Evolutionary conservation across 345 rosid genomes (phyloP).

Genomic region (Pistacia vera): DNA sequence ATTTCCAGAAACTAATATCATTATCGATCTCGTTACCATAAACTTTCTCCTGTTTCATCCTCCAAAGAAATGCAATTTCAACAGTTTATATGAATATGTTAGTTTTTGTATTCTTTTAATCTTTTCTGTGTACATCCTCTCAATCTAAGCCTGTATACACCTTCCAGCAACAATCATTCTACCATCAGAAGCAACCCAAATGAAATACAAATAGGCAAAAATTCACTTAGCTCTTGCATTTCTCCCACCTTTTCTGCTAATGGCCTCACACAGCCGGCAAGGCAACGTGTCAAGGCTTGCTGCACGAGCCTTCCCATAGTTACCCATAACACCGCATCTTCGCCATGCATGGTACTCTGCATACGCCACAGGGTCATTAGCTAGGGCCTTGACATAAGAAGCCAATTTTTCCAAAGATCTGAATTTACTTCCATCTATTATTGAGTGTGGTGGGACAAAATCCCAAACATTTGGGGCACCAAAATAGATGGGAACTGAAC

Average conservation of each 20-base stretch:
- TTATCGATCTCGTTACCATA: no score
- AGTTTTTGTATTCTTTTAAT: neutral
- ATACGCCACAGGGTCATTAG: constrained; percentile 75
- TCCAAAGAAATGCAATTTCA: neutral
- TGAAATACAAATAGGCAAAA: neutral
- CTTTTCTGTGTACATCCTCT: constrained; percentile 9
- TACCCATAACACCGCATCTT: constrained; percentile 79
- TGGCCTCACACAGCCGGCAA: constrained; percentile 80
- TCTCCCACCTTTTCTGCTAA: constrained; percentile 75
- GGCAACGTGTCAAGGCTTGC: constrained; percentile 87
- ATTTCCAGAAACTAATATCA: no score
- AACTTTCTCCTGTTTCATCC: no score
- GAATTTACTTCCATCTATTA: constrained; percentile 81
- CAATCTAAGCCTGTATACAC: constrained; percentile 8
- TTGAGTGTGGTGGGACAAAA: constrained; percentile 84
- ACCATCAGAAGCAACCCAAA: constrained; percentile 8
- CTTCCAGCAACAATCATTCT: neutral
- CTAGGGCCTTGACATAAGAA: constrained; percentile 54
- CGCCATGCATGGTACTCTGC: constrained; percentile 96
- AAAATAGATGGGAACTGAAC: constrained; percentile 85
- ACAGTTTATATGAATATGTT: neutral
- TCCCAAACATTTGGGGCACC: constrained; percentile 89
- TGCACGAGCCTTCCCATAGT: constrained; percentile 62
- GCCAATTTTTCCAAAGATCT: constrained; percentile 70
- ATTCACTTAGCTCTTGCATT: constrained; percentile 33